Evolutionary conservation across 192 early-diverging fungal species (phyloP).

Genomic region (Umbelopsis sp.): DNA sequence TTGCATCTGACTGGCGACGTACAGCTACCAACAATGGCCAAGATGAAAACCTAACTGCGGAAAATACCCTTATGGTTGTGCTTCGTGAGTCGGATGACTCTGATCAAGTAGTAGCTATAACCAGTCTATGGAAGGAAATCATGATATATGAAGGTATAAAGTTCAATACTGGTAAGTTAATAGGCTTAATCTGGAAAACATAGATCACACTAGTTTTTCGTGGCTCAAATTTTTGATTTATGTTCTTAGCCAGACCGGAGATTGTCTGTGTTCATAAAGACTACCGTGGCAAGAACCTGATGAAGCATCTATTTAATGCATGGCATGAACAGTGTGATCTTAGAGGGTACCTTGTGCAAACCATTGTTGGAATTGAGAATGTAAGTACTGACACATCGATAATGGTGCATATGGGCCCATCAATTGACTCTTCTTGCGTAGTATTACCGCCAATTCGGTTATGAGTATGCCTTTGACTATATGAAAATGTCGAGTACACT

Average conservation of each 20-base stretch:
- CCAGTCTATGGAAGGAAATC: neutral
- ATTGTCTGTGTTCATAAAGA: neutral
- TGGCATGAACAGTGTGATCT: neutral
- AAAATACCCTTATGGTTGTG: neutral
- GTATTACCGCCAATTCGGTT: constrained; percentile 2
- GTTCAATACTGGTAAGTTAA: constrained; percentile 3
- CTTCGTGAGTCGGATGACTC: neutral
- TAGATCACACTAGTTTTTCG: too few relatives aligned
- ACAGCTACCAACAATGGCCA: neutral
- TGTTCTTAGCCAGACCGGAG: neutral
- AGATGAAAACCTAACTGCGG: neutral
- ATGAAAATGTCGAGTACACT: neutral
- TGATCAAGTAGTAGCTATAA: neutral
- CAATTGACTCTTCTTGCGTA: neutral
- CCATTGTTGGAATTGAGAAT: neutral
- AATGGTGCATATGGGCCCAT: neutral
- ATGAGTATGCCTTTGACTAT: neutral
- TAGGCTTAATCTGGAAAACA: too few relatives aligned
- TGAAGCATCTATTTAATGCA: neutral
- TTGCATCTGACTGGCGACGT: neutral
- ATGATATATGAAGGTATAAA: neutral
- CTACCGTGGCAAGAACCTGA: neutral
- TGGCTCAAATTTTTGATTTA: too few relatives aligned
- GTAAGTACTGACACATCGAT: neutral
- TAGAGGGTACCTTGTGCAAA: neutral